A percentile compares a stretch with the other conserved stretches of the same genome.
These are phyloP conservation scores for Phialophora tarda DNA, from an alignment of 2,329 filamentous ascomycete genomes.

Conservation along the genomic window DNA sequence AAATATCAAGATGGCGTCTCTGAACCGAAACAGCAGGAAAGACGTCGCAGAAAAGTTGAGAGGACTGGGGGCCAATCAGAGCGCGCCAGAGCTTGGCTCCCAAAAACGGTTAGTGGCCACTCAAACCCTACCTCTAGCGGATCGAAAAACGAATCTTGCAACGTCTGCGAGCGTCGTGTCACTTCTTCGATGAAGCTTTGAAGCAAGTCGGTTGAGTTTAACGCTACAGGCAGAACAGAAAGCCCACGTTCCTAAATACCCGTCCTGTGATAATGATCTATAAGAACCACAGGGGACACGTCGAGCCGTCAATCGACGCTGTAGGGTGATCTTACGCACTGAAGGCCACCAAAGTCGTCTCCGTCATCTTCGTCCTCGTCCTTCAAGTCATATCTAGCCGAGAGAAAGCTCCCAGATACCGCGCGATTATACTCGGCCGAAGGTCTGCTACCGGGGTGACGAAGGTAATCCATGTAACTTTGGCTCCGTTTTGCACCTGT, in stretches of 20 bases:
- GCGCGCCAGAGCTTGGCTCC: not conserved
- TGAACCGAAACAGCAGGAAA: not conserved
- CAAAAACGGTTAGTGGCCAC: not conserved
- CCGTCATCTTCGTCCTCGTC: conserved; percentile 11
- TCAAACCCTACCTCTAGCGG: not conserved
- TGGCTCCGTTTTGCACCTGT: conserved; percentile 12
- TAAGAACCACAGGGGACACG: not conserved
- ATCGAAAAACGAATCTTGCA: not conserved
- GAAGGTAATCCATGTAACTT: conserved; percentile 35
- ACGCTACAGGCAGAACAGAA: not conserved
- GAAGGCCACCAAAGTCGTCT: conserved; percentile 21
- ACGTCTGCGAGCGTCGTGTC: not conserved
- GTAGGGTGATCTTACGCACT: conserved; percentile 34
- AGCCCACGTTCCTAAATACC: not conserved
- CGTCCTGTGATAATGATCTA: not conserved
- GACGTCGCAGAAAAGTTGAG: not conserved
- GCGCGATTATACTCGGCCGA: conserved; percentile 29
- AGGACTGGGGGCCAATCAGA: not conserved
- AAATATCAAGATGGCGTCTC: not conserved
- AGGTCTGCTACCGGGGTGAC: conserved; percentile 28
- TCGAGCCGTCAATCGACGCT: conserved; percentile 30
- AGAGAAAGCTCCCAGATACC: conserved; percentile 29
- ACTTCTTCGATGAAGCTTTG: not conserved
- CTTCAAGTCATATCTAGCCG: conserved; percentile 22
- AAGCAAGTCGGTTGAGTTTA: not conserved